A percentile compares a stretch with the other conserved stretches of the same genome.
These are phyloP conservation scores for Rachicladosporium sp. DNA, from an alignment of 2,329 filamentous ascomycete genomes.

Conservation along the genomic window DNA sequence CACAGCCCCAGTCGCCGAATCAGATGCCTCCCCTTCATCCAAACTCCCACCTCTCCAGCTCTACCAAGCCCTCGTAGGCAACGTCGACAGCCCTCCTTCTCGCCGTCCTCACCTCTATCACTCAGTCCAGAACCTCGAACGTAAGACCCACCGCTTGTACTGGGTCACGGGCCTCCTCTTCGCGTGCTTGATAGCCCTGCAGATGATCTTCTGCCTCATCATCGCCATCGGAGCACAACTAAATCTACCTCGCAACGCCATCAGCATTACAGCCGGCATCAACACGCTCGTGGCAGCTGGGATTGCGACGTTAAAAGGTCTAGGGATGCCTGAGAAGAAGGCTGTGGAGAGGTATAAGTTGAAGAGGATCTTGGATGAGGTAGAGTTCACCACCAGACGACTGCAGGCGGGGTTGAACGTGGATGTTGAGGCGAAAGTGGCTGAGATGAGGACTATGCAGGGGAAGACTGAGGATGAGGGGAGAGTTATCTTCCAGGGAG, in stretches of 20 bases:
- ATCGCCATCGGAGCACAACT: conserved; percentile 8
- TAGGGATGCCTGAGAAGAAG: conserved; percentile 8
- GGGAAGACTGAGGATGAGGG: conserved; percentile 7
- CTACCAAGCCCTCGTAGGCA: conserved; percentile 61
- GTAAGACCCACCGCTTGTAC: conserved; percentile 1
- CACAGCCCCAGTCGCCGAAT: no score
- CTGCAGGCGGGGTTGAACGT: conserved; percentile 6
- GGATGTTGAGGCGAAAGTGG: conserved; percentile 6
- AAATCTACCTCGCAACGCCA: conserved; percentile 2
- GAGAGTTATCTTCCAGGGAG: not conserved
- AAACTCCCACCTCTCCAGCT: conserved; percentile 44
- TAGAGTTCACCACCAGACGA: conserved; percentile 6
- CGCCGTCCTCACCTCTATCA: not conserved
- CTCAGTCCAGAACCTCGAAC: conserved; percentile 1
- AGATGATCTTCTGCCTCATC: conserved; percentile 7
- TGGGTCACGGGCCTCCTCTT: conserved; percentile 2
- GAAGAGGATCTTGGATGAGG: conserved; percentile 4
- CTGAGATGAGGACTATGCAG: conserved; percentile 1
- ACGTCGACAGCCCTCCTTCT: conserved; percentile 25
- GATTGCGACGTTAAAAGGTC: conserved; percentile 6
- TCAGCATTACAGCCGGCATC: conserved; percentile 6
- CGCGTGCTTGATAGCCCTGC: conserved; percentile 2
- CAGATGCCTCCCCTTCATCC: conserved; percentile 11
- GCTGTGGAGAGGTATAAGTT: conserved; percentile 5
- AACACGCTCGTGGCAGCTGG: conserved; percentile 8